Base-by-base conservation (phyloP, 768 basidiomycete species). In the Epithele typhae region DNA sequence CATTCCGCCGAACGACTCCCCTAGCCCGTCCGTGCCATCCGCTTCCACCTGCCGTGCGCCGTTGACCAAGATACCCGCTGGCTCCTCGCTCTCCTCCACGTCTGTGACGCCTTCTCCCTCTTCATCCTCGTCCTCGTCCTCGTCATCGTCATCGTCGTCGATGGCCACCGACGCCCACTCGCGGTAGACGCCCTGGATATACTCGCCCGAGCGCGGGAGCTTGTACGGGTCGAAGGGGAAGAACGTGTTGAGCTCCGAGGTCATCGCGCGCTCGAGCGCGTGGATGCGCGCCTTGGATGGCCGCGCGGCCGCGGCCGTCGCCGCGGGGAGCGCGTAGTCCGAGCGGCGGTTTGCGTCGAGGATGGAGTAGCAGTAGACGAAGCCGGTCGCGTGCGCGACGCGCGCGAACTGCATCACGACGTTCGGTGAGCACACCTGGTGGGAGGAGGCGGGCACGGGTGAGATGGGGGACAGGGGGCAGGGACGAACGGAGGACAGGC, bases 201-300 rank as follows among this genome's bases (percentile, higher is more conserved):
- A 96, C 18, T 66, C 64, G 24, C 77, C 72, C 30, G 91, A 92
- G 47, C 81, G 76, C 0, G 91, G 87, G 4, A 99, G 80, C 49
- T 84, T 87, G 71, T 92, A 98, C 2, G 96, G 96, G 64, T 99
- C 96, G 62, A 99, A 99, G 0, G 96, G 96, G 73, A 99, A 99
- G 72, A 97, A 98, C 10, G 84, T 82, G 60, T 92, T 92, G 45
- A 98, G 74, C 49, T 94, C 92, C 8, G 77, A 71, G 41, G 78
- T 78, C 49, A 72, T 57, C 39, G 67, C 66, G 40, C 62, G 68
- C 7, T 65, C 68, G 37, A 52, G 25, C 34, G 34, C 34, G 15
- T 68, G 55, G 23, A 65, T 52, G 10, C 56, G 46, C 17, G 54
- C 38, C 11, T 25, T 51, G 18, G 23, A 51, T 25, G 41, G 37